Percentiles rank a stretch among this genome's conserved stretches.
These are phyloP conservation scores for Cucumis hystrix DNA, from an alignment of 306 rosid species.

Conservation along the genomic window DNA sequence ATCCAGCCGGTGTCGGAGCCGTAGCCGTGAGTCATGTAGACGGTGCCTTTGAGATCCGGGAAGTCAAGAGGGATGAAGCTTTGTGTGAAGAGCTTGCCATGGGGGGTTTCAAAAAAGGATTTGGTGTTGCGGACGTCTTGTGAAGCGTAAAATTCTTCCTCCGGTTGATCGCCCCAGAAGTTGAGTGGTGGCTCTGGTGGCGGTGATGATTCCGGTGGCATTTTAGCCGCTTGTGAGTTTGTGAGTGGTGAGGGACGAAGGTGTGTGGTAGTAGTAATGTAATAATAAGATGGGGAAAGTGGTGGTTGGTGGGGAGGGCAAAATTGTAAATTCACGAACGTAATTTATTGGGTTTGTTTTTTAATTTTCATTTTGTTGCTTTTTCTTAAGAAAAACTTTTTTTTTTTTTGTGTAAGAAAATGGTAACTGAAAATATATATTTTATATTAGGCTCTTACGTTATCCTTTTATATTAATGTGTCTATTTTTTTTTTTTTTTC, in stretches of 20 bases:
- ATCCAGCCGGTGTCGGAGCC: slow-evolving; percentile 99
- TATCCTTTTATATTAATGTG: too few relatives aligned
- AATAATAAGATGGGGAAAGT: not conserved
- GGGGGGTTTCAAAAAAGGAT: slow-evolving; percentile 57
- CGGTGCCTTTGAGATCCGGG: slow-evolving; percentile 42
- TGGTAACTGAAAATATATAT: too few relatives aligned
- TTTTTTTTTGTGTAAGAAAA: too few relatives aligned
- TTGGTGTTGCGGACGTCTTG: slow-evolving; percentile 64
- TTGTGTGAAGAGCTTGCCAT: slow-evolving; percentile 71
- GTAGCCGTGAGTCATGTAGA: slow-evolving; percentile 85
- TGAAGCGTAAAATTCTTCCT: slow-evolving; percentile 79
- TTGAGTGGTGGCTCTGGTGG: slow-evolving; percentile 33
- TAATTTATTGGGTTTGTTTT: too few relatives aligned
- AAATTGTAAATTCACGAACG: not conserved
- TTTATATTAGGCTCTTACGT: too few relatives aligned
- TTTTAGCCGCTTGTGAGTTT: not conserved
- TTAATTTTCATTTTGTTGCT: not conserved
- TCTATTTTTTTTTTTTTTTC: too few relatives aligned
- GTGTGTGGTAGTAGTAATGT: not conserved
- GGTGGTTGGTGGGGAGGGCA: not conserved
- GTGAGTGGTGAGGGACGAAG: not conserved
- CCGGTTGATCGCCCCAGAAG: slow-evolving; percentile 76
- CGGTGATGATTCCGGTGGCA: not conserved
- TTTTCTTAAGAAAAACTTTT: too few relatives aligned
- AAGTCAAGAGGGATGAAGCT: slow-evolving; percentile 45